Evolutionary conservation across 305 asterid genomes (phyloP).

Genomic region (Andrographis paniculata): DNA sequence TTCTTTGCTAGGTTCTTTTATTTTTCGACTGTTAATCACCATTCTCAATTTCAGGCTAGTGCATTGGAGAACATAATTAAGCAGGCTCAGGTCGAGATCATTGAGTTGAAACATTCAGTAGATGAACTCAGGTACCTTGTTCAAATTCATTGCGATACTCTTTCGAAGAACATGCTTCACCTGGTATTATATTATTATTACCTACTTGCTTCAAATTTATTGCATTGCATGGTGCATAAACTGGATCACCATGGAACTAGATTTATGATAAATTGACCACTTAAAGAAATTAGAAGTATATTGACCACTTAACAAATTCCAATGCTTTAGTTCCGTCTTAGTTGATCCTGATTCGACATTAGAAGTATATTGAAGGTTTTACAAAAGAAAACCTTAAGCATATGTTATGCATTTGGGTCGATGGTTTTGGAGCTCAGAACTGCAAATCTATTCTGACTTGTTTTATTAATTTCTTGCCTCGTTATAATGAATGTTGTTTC

Average conservation of each 20-base stretch:
- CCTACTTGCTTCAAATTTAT: too few relatives aligned
- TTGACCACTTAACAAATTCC: too few relatives aligned
- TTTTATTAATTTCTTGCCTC: neutral
- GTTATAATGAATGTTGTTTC: neutral
- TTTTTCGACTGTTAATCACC: conserved; percentile 21
- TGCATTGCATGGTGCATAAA: too few relatives aligned
- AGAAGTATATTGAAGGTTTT: too few relatives aligned
- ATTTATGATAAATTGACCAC: too few relatives aligned
- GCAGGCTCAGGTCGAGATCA: conserved; percentile 93
- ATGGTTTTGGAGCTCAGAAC: neutral
- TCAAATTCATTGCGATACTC: conserved; percentile 6
- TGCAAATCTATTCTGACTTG: neutral
- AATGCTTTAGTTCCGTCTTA: too few relatives aligned
- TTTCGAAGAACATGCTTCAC: too few relatives aligned
- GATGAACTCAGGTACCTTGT: conserved; percentile 76
- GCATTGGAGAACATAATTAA: conserved; percentile 86
- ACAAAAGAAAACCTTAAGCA: neutral
- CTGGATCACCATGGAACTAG: too few relatives aligned
- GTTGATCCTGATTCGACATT: too few relatives aligned
- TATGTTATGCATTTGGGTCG: neutral
- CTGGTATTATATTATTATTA: too few relatives aligned
- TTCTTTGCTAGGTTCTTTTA: conserved; percentile 12
- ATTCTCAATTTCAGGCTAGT: conserved; percentile 49
- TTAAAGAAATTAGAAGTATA: too few relatives aligned
- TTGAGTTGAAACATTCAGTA: conserved; percentile 84